Conservation (phyloP, 805 yeast genomes). For the Candida vaughaniae region DNA sequence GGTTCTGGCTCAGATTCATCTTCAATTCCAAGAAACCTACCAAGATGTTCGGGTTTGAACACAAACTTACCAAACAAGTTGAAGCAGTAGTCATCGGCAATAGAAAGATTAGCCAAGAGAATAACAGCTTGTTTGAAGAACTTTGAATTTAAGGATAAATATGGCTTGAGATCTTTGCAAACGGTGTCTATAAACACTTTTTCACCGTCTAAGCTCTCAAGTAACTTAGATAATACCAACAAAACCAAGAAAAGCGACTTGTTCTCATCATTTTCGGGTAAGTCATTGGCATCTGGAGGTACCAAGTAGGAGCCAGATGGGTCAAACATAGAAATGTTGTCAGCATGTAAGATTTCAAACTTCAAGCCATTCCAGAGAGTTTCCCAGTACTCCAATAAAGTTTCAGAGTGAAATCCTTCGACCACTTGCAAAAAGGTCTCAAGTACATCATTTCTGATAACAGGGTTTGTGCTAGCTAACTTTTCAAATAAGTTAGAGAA, state of each 20-base stretch:
- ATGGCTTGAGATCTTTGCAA: slow-evolving; percentile 50
- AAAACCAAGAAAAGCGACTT: slow-evolving; percentile 37
- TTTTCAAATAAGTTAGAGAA: slow-evolving; percentile 80
- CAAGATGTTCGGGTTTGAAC: slow-evolving; percentile 43
- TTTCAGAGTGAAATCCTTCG: slow-evolving; percentile 46
- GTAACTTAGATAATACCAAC: slow-evolving; percentile 33
- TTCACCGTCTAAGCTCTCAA: slow-evolving; percentile 6
- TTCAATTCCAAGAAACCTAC: slow-evolving; percentile 26
- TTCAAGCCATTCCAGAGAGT: slow-evolving; percentile 86
- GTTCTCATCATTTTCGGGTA: slow-evolving; percentile 36
- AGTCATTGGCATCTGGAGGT: slow-evolving; percentile 22
- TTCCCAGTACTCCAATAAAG: slow-evolving; percentile 61
- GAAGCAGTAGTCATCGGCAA: slow-evolving; percentile 46
- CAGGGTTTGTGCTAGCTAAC: slow-evolving; percentile 69
- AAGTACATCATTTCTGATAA: slow-evolving; percentile 73
- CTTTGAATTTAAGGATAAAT: slow-evolving; percentile 52
- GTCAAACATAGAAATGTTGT: slow-evolving; percentile 27
- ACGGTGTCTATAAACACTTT: slow-evolving; percentile 5
- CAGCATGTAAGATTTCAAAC: slow-evolving; percentile 83
- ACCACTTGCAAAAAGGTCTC: slow-evolving; percentile 60
- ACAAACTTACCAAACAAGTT: slow-evolving; percentile 42
- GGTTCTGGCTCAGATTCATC: slow-evolving; percentile 13
- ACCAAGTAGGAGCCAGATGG: slow-evolving; percentile 24
- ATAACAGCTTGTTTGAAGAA: slow-evolving; percentile 61
- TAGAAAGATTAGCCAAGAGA: slow-evolving; percentile 45